phyloP scores from a whole-genome alignment of 805 yeast species.

The Maudiozyma barnettii region DNA sequence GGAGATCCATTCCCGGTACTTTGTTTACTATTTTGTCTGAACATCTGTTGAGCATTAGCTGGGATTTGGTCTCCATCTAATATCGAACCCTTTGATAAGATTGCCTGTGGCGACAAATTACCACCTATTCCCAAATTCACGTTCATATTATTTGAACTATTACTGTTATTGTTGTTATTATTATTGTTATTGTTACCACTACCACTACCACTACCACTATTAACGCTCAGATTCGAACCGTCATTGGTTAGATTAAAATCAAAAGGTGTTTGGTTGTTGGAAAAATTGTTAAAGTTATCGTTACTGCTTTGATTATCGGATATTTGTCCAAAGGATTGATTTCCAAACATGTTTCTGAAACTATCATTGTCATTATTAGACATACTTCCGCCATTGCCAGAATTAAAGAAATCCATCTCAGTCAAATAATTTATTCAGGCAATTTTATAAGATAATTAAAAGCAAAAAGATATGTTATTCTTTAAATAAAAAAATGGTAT shows the following conservation, averaged over 20 bases:
- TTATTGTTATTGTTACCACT: neutral
- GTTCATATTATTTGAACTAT: neutral
- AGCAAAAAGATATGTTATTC: too few species aligned
- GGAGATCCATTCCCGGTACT: neutral
- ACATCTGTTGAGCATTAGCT: slow-evolving; percentile 20
- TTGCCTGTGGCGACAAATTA: slow-evolving; percentile 27
- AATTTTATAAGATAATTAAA: neutral
- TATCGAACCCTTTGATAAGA: slow-evolving; percentile 22
- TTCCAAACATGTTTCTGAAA: slow-evolving; percentile 9
- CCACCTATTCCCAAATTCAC: neutral
- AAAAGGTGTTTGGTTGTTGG: slow-evolving; percentile 18
- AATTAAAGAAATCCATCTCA: slow-evolving; percentile 10
- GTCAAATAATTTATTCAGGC: neutral
- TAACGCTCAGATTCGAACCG: neutral
- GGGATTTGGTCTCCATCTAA: slow-evolving; percentile 17
- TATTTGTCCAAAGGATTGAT: slow-evolving; percentile 1
- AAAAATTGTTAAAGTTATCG: neutral
- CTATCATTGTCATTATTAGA: slow-evolving; percentile 1
- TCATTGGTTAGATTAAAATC: slow-evolving; percentile 2
- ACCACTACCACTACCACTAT: neutral
- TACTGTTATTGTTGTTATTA: neutral
- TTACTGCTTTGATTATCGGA: neutral
- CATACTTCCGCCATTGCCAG: neutral
- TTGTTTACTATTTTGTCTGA: slow-evolving; percentile 10
- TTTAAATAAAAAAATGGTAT: too few species aligned